Conservation (phyloP, 2,329 filamentous ascomycete genomes). For the Ascochyta pisi region DNA sequence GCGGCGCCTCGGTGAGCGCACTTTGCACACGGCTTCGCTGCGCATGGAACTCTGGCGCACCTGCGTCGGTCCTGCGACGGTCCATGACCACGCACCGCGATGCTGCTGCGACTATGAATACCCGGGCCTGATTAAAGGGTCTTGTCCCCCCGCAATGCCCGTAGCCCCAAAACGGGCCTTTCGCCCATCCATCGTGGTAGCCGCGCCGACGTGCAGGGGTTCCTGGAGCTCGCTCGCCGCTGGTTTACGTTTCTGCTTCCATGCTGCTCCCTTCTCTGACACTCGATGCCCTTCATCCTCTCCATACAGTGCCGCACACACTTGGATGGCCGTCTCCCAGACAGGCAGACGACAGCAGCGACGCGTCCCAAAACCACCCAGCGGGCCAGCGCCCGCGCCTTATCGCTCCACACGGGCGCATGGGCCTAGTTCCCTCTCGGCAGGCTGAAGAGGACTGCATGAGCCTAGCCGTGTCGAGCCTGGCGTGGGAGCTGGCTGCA, state of each 20-base stretch:
- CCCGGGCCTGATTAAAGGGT: conserved; percentile 16
- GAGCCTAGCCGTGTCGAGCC: conserved; percentile 4
- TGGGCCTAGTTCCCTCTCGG: conserved; percentile 3
- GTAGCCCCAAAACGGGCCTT: conserved; percentile 15
- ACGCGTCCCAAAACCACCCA: neutral
- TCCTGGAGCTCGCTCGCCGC: neutral
- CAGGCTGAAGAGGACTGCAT: conserved; percentile 2
- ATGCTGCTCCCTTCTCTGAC: neutral
- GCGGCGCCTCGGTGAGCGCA: neutral
- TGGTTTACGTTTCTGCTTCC: neutral
- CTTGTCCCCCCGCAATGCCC: neutral
- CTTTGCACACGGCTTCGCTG: neutral
- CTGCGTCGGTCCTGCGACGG: neutral
- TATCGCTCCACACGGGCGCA: conserved; percentile 13
- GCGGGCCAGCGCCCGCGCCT: neutral
- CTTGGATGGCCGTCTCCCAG: neutral
- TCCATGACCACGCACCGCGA: neutral
- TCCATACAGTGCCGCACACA: too few relatives aligned
- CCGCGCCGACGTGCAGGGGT: conserved; percentile 14
- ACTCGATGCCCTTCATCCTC: too few relatives aligned
- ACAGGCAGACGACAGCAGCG: neutral
- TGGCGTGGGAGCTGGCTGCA: neutral
- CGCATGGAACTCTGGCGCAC: neutral
- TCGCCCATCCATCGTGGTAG: neutral
- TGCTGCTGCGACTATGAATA: conserved; percentile 9